Base-by-base conservation (phyloP, 2,329 filamentous ascomycete species). In the Seiridium unicorne region DNA sequence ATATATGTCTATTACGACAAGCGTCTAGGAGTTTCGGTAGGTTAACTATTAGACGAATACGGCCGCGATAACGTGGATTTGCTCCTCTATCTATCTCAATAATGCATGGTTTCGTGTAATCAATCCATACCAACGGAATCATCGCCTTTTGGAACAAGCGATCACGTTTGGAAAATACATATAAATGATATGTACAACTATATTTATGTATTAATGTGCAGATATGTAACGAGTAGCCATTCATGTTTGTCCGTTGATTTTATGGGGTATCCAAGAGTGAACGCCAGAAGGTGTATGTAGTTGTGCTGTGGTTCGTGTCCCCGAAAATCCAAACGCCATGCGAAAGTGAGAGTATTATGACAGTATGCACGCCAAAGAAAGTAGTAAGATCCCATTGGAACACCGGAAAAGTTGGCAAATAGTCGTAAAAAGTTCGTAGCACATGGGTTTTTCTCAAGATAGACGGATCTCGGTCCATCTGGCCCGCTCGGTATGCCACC, bases 401-500 rank as follows among this genome's bases (percentile, higher is more conserved):
- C 13, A 7, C 38, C 38, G 13, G 38, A 42, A 8, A 42, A 42
- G 7, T 42, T 42, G 13, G 13, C 7, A 42, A 35, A 10, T n/a
- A 26, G 34, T 51, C 49, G 34, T 51, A 34, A 51, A 7, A 34
- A 35, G 10, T 35, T 51, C 49, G 49, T 51, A 51, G 49, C 49
- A 51, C 49, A 35, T 51, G 7, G 18, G 32, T 38, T 51, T 51
- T 34, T 51, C 34, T 51, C 36, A 58, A 38, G 44, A 40, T 36
- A 58, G 32, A 18, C 35, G 40, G 31, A 58, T 31, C 55, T 58
- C 55, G n/a, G 46, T 69, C 79, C 80, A 83, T 44, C 79, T 72
- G 10, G 75, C 78, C 36, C 81, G 72, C 66, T 83, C 81, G 0
- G 78, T 79, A 57, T 83, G 81, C 75, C 76, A 81, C 81, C 81